Base-by-base conservation (phyloP, 495 filamentous ascomycete species). In the Xylaria bambusicola region DNA sequence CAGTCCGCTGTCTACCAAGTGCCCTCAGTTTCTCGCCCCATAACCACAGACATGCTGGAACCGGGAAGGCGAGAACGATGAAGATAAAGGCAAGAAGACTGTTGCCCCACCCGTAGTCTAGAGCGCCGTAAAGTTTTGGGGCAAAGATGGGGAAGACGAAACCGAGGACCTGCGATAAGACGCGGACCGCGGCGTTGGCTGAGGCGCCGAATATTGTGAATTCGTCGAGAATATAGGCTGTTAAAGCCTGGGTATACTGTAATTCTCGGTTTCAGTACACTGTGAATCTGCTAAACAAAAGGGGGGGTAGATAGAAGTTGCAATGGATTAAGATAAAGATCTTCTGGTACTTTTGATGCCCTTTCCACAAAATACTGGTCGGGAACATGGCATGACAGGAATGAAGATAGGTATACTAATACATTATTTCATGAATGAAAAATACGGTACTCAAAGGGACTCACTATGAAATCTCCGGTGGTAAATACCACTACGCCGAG, bases 171-270 rank as follows among this genome's bases (percentile, higher is more conserved):
- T 68, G 62, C 18, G 44, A 58, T 6, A 66, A 44, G 6, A 68
- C 29, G 21, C 60, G 55, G 6, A 55, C 40, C 6, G 64, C 65
- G 1, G 66, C 66, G 26, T 53, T 57, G 4, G 64, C 65, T 15
- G 58, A 64, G 8, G 66, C 68, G 10, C 51, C 60, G 20, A 63
- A 48, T 21, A 67, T 56, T 8, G 33, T 61, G 23, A 69, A 73
- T 21, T 62, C 31, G 17, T 71, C 66, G 1, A 69, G 50, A 10
- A 61, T 74, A 61, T 91, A 92, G 6, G 86, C 87, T 67, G 88
- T 83, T 33, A 88, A 79, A 40, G 82, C 85, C 70, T 89, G 84
- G 62, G 86, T 85, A 10, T 76, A 74, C 48, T 51, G 20, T 9
- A n/a, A n/a, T 7, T 27, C 27, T 2, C 29, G 29, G 29, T 5